Evolutionary conservation across 108 stramenopile species (phyloP).

Genomic region (Skeletonema tropicum): DNA sequence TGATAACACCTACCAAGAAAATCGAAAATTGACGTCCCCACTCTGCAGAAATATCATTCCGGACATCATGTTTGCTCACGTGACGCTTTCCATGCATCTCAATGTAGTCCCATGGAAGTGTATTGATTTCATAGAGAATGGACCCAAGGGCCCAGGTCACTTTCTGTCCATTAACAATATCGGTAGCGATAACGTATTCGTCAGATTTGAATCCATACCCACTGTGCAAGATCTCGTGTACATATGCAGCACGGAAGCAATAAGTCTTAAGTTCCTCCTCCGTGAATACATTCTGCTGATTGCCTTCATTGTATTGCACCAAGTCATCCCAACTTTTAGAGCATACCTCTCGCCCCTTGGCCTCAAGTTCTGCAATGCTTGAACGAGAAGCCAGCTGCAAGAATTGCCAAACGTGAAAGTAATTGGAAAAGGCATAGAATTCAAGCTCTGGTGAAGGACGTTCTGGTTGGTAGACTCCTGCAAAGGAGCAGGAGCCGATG

Average conservation of each 20-base stretch:
- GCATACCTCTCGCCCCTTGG: conserved; percentile 62
- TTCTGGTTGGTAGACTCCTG: conserved; percentile 91
- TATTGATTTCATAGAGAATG: conserved; percentile 93
- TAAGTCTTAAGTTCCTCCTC: conserved; percentile 60
- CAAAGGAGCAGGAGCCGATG: conserved; percentile 90
- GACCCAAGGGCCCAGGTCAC: conserved; percentile 89
- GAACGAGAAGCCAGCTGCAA: conserved; percentile 54
- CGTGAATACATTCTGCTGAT: background rate
- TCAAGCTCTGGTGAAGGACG: conserved; percentile 66
- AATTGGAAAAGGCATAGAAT: conserved; percentile 82
- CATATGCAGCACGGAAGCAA: conserved; percentile 85
- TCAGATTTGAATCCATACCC: conserved; percentile 79
- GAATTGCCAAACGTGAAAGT: conserved; percentile 63
- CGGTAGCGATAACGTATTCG: conserved; percentile 72
- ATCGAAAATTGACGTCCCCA: conserved; percentile 19
- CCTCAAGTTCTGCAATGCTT: conserved; percentile 47
- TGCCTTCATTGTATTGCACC: conserved; percentile 53
- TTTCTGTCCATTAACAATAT: conserved; percentile 81
- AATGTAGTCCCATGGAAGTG: conserved; percentile 50
- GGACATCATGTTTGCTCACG: conserved; percentile 2
- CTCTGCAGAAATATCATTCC: conserved; percentile 6
- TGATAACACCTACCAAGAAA: conserved; percentile 11
- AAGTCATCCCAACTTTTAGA: conserved; percentile 55
- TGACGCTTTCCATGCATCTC: conserved; percentile 28
- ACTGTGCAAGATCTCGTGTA: conserved; percentile 63